Evolutionary conservation across 148 eudicot genomes (phyloP).

Genomic region (Drosera capensis): DNA sequence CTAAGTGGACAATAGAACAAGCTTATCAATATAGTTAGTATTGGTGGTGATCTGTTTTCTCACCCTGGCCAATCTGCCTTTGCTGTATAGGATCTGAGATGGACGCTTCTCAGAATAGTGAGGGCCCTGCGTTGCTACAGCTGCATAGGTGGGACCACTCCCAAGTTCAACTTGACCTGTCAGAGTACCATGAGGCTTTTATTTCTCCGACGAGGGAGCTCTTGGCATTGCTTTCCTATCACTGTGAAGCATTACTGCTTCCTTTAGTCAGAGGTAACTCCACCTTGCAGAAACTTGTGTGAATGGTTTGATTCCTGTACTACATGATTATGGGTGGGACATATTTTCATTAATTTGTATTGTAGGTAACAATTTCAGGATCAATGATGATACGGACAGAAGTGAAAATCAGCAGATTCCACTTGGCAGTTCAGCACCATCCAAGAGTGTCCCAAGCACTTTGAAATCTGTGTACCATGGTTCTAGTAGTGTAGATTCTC

Average conservation of each 20-base stretch:
- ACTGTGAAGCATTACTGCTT: constrained; percentile 53
- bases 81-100: constrained; percentile 10
- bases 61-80: too few species aligned
- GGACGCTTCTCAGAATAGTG: constrained; percentile 10
- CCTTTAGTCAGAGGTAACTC: constrained; percentile 41
- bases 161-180: constrained; percentile 22
- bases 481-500: constrained; percentile 12
- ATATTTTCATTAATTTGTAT: background rate
- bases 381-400: constrained; percentile 18
- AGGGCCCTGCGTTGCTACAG: constrained; percentile 61
- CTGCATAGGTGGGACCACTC: constrained; percentile 67
- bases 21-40: too few species aligned
- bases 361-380: too few species aligned
- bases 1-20: too few species aligned
- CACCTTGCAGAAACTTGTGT: background rate
- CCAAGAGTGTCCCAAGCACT: constrained; percentile 27
- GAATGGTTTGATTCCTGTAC: background rate
- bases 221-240: constrained; percentile 49
- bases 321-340: background rate
- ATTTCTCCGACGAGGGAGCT: constrained; percentile 70
- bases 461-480: constrained; percentile 22
- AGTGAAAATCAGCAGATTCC: constrained; percentile 16
- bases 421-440: constrained; percentile 18
- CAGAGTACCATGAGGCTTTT: constrained; percentile 69
- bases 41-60: too few species aligned